Percentiles rank a stretch among this genome's conserved stretches.
phyloP scores from a whole-genome alignment of 1,284 basidiomycete genomes.

The Irpex sp. region DNA sequence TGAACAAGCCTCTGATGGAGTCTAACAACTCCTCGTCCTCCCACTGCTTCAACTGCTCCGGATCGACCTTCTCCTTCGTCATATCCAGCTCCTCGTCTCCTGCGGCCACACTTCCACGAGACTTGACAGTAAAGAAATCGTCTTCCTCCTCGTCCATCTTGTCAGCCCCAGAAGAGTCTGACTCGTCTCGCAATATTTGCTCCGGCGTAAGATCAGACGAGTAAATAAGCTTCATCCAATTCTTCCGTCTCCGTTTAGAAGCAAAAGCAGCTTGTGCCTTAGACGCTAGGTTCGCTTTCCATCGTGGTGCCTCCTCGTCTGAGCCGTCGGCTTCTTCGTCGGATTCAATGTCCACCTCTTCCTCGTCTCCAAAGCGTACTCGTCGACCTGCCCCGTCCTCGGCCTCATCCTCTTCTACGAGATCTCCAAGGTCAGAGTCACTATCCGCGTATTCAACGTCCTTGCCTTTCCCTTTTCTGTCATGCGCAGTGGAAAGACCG shows the following conservation, averaged over 20 bases:
- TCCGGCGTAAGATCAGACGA: slow-evolving; percentile 65
- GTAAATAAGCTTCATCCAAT: slow-evolving; percentile 91
- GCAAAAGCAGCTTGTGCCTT: slow-evolving; percentile 54
- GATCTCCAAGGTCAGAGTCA: slow-evolving; percentile 68
- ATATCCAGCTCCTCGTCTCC: slow-evolving; percentile 64
- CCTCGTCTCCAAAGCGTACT: slow-evolving; percentile 45
- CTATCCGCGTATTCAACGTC: slow-evolving; percentile 74
- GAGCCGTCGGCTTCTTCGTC: slow-evolving; percentile 38
- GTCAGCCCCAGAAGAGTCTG: slow-evolving; percentile 31
- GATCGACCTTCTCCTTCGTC: slow-evolving; percentile 55
- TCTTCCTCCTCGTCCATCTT: slow-evolving; percentile 44
- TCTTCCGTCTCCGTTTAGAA: slow-evolving; percentile 46
- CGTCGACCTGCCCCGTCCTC: slow-evolving; percentile 17
- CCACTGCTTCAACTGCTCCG: slow-evolving; percentile 69
- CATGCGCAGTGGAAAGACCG: slow-evolving; percentile 31
- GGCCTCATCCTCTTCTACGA: slow-evolving; percentile 39
- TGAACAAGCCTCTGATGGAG: slow-evolving; percentile 86
- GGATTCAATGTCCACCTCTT: slow-evolving; percentile 46
- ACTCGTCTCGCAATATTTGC: slow-evolving; percentile 59
- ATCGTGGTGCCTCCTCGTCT: slow-evolving; percentile 53
- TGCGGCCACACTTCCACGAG: slow-evolving; percentile 31
- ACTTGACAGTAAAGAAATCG: slow-evolving; percentile 73
- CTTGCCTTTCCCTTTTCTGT: slow-evolving; percentile 35
- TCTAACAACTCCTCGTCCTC: slow-evolving; percentile 82
- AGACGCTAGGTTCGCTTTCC: slow-evolving; percentile 74